Conservation (phyloP, 257 asterid species). For the Mitragyna speciosa region DNA sequence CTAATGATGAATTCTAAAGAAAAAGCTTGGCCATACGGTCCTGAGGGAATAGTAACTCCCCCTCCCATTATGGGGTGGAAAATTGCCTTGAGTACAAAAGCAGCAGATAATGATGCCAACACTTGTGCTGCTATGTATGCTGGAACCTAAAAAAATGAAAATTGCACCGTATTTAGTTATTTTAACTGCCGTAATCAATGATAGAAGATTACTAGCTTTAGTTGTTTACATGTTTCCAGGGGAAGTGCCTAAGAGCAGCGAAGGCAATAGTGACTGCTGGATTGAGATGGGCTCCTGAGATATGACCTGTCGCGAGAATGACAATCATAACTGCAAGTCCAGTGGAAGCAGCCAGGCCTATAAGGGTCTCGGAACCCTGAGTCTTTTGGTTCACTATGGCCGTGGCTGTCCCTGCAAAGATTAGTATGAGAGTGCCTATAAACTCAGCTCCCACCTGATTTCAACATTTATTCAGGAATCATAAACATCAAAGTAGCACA, state of each 20-base stretch:
- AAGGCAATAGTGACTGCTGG: conserved; percentile 87
- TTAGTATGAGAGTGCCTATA: conserved; percentile 71
- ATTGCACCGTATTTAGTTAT: not conserved
- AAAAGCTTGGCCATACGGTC: conserved; percentile 61
- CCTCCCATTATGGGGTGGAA: conserved; percentile 76
- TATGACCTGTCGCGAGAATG: conserved; percentile 89
- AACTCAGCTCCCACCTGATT: conserved; percentile 91
- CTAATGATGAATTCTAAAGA: conserved; percentile 73
- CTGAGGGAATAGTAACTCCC: conserved; percentile 73
- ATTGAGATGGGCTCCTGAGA: conserved; percentile 94
- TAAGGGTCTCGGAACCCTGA: conserved; percentile 64
- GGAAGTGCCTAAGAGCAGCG: conserved; percentile 83
- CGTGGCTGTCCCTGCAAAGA: conserved; percentile 70
- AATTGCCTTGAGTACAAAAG: conserved; percentile 55
- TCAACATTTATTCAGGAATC: not conserved
- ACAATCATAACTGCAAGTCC: conserved; percentile 94
- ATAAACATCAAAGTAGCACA: not conserved
- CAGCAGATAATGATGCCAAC: conserved; percentile 62
- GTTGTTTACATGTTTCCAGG: conserved; percentile 65
- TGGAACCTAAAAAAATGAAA: conserved; percentile 48
- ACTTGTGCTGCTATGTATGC: conserved; percentile 76
- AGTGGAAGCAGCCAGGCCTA: conserved; percentile 65
- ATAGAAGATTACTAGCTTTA: not conserved
- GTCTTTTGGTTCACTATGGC: conserved; percentile 78
- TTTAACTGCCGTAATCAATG: not conserved